Percentiles rank a stretch among this genome's conserved stretches.
phyloP scores from a whole-genome alignment of 208 protist species.

The Acanthamoeba triangularis region DNA sequence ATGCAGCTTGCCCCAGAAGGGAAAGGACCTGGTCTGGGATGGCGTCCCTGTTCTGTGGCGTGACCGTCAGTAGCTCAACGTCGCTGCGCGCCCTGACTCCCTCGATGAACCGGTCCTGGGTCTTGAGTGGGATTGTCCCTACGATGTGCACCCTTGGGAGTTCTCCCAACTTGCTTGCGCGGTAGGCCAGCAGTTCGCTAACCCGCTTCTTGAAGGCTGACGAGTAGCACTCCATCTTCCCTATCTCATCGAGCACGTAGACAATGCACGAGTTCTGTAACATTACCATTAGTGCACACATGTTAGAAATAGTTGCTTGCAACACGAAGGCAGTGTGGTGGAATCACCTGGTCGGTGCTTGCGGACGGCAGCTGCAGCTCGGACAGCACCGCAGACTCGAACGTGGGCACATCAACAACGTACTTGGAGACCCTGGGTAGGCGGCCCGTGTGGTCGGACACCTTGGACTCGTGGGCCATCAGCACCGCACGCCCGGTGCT shows the following conservation, averaged over 20 bases:
- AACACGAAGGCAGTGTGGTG: background rate
- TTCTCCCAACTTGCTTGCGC: background rate
- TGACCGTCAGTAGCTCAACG: background rate
- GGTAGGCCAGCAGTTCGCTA: background rate
- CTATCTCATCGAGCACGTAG: slow-evolving; percentile 55
- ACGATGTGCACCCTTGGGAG: background rate
- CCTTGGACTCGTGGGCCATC: slow-evolving; percentile 46
- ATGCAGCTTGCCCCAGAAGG: too few relatives aligned
- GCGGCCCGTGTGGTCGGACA: background rate
- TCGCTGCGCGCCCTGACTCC: background rate
- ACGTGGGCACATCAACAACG: slow-evolving; percentile 10
- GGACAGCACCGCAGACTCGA: slow-evolving; percentile 16
- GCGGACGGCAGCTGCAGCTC: background rate
- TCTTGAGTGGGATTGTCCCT: slow-evolving; percentile 27
- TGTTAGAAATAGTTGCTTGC: background rate
- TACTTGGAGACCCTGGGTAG: slow-evolving; percentile 30
- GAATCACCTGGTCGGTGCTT: too few relatives aligned
- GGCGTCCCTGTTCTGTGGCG: background rate
- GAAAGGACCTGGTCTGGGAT: too few relatives aligned
- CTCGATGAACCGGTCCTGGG: background rate
- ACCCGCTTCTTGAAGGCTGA: background rate
- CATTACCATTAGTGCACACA: background rate
- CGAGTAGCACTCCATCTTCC: slow-evolving; percentile 68
- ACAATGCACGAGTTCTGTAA: background rate
- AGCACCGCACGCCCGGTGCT: background rate